Base-by-base conservation (phyloP, 1,284 basidiomycete species). In the Ceratobasidium theobromae region DNA sequence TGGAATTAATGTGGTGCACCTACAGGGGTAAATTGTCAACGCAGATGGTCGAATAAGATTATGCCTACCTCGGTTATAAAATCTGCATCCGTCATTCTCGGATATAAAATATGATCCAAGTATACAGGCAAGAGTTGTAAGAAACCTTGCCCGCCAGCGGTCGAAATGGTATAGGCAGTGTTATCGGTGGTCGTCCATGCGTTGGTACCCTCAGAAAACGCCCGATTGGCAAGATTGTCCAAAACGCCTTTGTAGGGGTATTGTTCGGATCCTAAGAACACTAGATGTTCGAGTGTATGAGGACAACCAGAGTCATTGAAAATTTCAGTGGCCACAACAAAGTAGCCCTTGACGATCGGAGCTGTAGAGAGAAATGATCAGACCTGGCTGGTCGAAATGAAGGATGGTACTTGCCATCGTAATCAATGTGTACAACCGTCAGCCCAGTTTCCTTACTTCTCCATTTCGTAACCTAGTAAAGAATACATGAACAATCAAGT, bases 241-340 rank as follows among this genome's bases (percentile, higher is more conserved):
- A 99, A 86, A 53, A 98, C 91, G 28, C 96, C 97, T 77, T 99
- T 99, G 83, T 93, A 95, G 0, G 96, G 96, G 75, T 95, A 97
- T 72, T 89, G 86, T 74, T 96, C 88, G 1, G 93, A 96, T 11
- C 95, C 95, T 81, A 98, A 89, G 75, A 98, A 98, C 21, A 98
- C 86, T 62, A 97, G 78, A 75, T 96, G 94, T 77, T 97, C 95
- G 48, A 98, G 80, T 0, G 95, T 97, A 74, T 98, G 95, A 0
- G 95, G 95, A 72, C 93, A 89, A 43, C 95, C 95, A 52, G 86
- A 91, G 75, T 97, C 94, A 77, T 96, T 83, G 76, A 96, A 95
- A 73, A 95, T 99, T 81, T 99, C 97, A 11, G 95, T 97, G 5
- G 86, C 86, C 43, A 98, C 86, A 8, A 91, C 88, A 74, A 97